Evolutionary conservation across 192 early-diverging fungal genomes (phyloP), one percentile per base, ranked within the genome.

Genomic region (Mortierella antarctica): DNA sequence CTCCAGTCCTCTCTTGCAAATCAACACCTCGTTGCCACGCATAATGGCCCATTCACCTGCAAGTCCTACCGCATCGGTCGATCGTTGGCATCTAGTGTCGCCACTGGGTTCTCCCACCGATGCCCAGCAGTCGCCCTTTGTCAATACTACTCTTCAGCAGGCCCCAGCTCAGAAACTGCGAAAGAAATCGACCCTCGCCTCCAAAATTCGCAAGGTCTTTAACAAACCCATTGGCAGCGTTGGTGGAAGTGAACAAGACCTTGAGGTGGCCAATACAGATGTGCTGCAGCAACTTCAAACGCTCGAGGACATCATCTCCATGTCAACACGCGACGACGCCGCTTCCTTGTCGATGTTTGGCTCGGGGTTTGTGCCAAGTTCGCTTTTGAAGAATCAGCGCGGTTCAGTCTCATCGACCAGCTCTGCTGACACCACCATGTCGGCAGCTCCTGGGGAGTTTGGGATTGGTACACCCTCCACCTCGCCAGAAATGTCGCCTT

Each of bases 151-250:
- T 57, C 20, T 20, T 14, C 47, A 2, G 15, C 52, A 39, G 41
- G 23, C 47, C 2, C 21, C 31, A 31, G 31, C 31, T 31, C 31
- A 31, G 3, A 31, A 15, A 7, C 39, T 64, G 41, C 74, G 74
- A 7, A 70, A 78, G 57, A 70, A 57, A 48, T 18, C 74, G 1
- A 56, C 68, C 0, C 31, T 79, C 7, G 76, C 70, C 14, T 70
- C 76, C 62, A 79, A 71, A 53, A 59, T 79, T 23, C 76, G 76
- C 7, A 79, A 62, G 31, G 69, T 79, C 12, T 79, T 79, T 64
- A 62, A 49, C 53, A 76, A 68, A 41, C 55, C 63, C 47, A 63
- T 57, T 13, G 47, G 20, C 41, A n/a, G 44, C 10, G 0, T 15
- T 6, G 51, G 57, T 1, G 48, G 21, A 44, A 64, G 62, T 51